A percentile compares a stretch with the other conserved stretches of the same genome.
phyloP scores from a whole-genome alignment of 2,329 filamentous ascomycete genomes.

The Amphichorda felina region DNA sequence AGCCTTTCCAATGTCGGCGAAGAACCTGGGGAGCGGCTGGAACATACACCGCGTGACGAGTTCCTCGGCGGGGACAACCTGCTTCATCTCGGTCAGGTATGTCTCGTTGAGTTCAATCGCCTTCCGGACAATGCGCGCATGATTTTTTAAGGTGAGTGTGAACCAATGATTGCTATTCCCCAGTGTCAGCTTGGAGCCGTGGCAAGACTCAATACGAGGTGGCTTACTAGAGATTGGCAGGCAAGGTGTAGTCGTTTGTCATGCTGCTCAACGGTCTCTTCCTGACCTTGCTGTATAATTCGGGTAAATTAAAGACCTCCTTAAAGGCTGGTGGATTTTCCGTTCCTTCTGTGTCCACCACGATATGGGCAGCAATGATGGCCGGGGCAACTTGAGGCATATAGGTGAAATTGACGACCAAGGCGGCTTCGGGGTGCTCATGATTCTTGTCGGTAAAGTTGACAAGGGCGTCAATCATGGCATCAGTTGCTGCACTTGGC shows the following conservation, averaged over 20 bases:
- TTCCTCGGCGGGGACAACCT: slow-evolving; percentile 6
- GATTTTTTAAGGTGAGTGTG: slow-evolving; percentile 6
- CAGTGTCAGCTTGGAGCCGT: not conserved
- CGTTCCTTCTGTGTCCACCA: no score
- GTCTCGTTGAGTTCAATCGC: slow-evolving; percentile 3
- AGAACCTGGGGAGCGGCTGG: slow-evolving; percentile 15
- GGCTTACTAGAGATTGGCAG: no score
- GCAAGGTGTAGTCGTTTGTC: no score
- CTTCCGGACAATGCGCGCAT: slow-evolving; percentile 2
- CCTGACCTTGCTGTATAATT: no score
- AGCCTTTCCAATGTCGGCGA: slow-evolving; percentile 13
- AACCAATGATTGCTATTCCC: slow-evolving; percentile 4
- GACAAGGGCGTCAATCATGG: not conserved
- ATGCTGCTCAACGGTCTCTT: no score
- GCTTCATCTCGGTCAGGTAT: slow-evolving; percentile 5
- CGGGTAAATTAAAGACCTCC: no score
- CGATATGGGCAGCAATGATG: not conserved
- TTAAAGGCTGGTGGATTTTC: no score
- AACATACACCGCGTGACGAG: slow-evolving; percentile 13
- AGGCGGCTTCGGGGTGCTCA: not conserved
- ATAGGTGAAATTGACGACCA: not conserved
- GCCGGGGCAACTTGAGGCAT: not conserved
- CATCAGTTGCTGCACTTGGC: not conserved
- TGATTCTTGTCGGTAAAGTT: not conserved
- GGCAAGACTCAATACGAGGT: not conserved